Conservation (phyloP, 2,329 filamentous ascomycete species). For the Fusarium chaquense region DNA sequence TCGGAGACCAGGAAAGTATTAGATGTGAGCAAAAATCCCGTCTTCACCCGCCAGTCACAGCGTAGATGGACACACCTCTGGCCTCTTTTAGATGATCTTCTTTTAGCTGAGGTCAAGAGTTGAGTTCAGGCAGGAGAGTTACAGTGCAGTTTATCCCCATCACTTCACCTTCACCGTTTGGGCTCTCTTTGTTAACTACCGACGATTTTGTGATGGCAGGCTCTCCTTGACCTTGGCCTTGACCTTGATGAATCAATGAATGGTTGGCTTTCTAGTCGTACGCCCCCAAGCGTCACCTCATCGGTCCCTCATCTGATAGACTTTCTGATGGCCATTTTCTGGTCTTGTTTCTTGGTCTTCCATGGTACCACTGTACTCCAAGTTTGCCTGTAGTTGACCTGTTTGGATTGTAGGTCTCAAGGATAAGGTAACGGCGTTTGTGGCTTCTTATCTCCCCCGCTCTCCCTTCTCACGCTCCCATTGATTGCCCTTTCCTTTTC, state of each 20-base stretch:
- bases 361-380: slow-evolving; percentile 3
- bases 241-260: neutral
- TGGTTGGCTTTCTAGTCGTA: slow-evolving; percentile 16
- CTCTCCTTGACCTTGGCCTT: neutral
- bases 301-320: slow-evolving; percentile 34
- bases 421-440: slow-evolving; percentile 11
- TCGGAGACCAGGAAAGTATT: slow-evolving; percentile 25
- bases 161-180: slow-evolving; percentile 2
- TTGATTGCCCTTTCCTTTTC: slow-evolving; percentile 23
- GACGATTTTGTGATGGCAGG: neutral
- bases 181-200: slow-evolving; percentile 20
- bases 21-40: slow-evolving; percentile 14
- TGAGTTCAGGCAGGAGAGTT: slow-evolving; percentile 6
- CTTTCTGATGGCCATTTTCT: slow-evolving; percentile 22
- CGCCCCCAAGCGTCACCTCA: slow-evolving; percentile 27
- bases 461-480: slow-evolving; percentile 24
- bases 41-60: slow-evolving; percentile 33
- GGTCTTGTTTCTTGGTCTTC: slow-evolving; percentile 3
- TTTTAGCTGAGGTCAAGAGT: neutral
- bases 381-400: slow-evolving; percentile 22
- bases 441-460: slow-evolving; percentile 41
- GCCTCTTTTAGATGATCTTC: neutral
- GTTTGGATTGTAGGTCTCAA: slow-evolving; percentile 6
- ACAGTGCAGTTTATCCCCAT: slow-evolving; percentile 8
- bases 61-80: slow-evolving; percentile 20